Base-by-base conservation (phyloP, 805 yeast species). In the Yarrowia sp. region DNA sequence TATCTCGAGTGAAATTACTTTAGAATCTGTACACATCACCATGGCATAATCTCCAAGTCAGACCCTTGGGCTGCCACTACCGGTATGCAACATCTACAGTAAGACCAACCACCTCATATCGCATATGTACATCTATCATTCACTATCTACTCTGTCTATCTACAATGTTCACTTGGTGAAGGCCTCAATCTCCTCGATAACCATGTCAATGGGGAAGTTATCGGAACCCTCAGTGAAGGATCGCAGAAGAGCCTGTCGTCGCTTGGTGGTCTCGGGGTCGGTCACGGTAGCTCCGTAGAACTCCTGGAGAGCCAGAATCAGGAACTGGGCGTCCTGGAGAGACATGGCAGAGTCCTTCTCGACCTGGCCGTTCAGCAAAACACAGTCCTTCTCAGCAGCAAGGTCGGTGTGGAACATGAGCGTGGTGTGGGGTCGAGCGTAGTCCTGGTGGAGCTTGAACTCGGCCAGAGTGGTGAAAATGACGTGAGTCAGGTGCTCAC, bases 351-450 rank as follows among this genome's bases (percentile, higher is more conserved):
- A 82, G 67, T 91, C 93, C 63, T 82, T 79, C 75, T 92, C 97
- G 3, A 92, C 87, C 43, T 83, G 83, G 1, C 98, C 97, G 72
- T 92, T 92, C 96, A 93, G 90, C 72, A 95, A 80, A 0, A 91
- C 91, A 0, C 91, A 69, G 0, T 82, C 87, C 71, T 90, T 88
- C 15, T 83, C 82, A 14, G 74, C 78, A 8, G 76, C 80, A 64
- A 94, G 79, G 69, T 95, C 97, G 53, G 88, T 86, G 79, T 94
- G 98, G 82, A 94, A 90, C 78, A 87, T 86, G 71, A 95, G 81
- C 0, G 97, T 91, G 0, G 98, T 92, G 78, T 95, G 98, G 0
- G 99, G 98, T 76, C 91, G 89, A 10, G 99, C 97, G 78, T 83
- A 95, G 76, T 94, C 98, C 69, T 86, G 86, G 75, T 94, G 97